phyloP scores from a whole-genome alignment of 169 alveolate genomes.

The Theileria luwenshuni region DNA sequence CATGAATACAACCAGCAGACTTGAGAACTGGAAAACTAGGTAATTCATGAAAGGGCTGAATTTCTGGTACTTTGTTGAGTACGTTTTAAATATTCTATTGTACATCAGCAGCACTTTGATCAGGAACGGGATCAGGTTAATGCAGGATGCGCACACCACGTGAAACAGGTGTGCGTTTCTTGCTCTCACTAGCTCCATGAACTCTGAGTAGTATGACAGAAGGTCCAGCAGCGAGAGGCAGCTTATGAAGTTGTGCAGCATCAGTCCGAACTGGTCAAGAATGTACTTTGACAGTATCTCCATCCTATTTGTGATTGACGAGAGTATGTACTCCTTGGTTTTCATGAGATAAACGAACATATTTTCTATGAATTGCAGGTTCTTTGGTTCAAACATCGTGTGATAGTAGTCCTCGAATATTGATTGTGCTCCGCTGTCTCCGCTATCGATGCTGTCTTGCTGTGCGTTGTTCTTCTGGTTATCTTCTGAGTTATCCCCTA shows the following conservation, averaged over 20 bases:
- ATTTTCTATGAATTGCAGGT: conserved; percentile 30
- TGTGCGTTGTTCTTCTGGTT: neutral
- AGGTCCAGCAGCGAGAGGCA: conserved; percentile 48
- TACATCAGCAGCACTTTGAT: conserved; percentile 23
- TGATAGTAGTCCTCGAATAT: conserved; percentile 3
- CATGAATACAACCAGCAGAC: conserved; percentile 35
- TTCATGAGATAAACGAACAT: conserved; percentile 30
- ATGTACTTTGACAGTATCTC: conserved; percentile 32
- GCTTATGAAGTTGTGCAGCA: conserved; percentile 38
- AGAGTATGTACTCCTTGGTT: conserved; percentile 21
- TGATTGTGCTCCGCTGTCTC: neutral
- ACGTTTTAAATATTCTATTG: conserved; percentile 26
- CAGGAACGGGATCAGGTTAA: conserved; percentile 43
- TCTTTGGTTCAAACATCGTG: conserved; percentile 28
- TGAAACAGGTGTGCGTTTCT: conserved; percentile 23
- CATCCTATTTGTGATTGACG: conserved; percentile 6
- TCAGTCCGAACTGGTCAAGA: conserved; percentile 15
- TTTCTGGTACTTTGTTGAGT: conserved; percentile 12
- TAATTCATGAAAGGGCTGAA: conserved; percentile 39
- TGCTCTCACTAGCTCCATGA: conserved; percentile 26
- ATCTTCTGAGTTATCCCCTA: no score
- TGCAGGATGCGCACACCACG: conserved; percentile 19
- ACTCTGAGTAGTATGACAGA: conserved; percentile 39
- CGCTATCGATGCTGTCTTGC: neutral
- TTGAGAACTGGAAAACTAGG: conserved; percentile 40